These are phyloP conservation scores for Leptodermis oblonga DNA, from an alignment of 257 asterid genomes.

Conservation along the genomic window DNA sequence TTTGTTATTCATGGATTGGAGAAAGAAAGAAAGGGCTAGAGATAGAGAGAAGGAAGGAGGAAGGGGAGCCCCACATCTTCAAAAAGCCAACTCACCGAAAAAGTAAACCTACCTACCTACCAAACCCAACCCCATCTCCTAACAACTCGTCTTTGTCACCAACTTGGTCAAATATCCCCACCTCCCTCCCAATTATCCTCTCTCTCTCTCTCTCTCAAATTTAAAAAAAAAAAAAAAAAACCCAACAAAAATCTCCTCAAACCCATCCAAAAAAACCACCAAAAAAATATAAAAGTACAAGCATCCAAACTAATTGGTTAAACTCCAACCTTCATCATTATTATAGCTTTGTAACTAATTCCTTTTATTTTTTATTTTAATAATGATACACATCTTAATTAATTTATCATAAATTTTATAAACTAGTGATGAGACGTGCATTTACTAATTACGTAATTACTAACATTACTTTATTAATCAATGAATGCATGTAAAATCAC, in stretches of 20 bases:
- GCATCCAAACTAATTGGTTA: constrained; percentile 9
- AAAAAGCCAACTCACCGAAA: constrained; percentile 41
- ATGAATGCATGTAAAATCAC: too few relatives aligned
- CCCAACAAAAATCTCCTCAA: neutral
- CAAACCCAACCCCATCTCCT: constrained; percentile 45
- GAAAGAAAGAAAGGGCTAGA: neutral
- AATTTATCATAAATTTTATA: too few relatives aligned
- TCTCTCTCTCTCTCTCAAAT: too few relatives aligned
- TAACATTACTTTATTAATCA: too few relatives aligned
- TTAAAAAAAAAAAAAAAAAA: neutral
- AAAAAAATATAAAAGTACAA: neutral
- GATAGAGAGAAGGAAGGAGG: neutral
- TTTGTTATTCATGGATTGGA: neutral
- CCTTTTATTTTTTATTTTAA: neutral
- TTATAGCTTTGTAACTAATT: neutral
- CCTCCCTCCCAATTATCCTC: neutral
- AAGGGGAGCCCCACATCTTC: constrained; percentile 32
- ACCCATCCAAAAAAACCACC: neutral
- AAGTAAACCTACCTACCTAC: constrained; percentile 76
- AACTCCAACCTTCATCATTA: neutral
- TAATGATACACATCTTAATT: too few relatives aligned
- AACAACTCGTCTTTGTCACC: constrained; percentile 63
- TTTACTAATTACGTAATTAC: too few relatives aligned
- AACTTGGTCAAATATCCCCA: constrained; percentile 49
- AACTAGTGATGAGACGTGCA: too few relatives aligned